A percentile compares a stretch with the other conserved stretches of the same genome.
phyloP scores from a whole-genome alignment of 108 stramenopile genomes.

The Schizochytrium sp. region DNA sequence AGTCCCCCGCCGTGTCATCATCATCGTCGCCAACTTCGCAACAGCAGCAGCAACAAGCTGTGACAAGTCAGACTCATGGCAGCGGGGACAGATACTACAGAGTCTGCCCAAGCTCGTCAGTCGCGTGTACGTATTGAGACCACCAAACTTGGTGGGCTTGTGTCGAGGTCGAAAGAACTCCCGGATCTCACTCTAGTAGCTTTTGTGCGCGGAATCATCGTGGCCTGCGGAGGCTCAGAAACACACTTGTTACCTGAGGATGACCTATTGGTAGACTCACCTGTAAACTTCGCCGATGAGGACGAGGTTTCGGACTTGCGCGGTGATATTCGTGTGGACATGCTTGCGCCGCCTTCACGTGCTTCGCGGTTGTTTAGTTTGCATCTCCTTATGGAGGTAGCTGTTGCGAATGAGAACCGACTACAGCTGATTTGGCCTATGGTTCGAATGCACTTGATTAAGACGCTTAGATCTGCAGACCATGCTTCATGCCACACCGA shows the following conservation, averaged over 20 bases:
- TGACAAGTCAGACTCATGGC: neutral
- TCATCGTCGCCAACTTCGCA: neutral
- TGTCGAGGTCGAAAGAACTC: neutral
- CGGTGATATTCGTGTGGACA: constrained; percentile 20
- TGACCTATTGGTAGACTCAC: neutral
- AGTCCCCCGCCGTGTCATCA: neutral
- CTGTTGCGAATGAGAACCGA: neutral
- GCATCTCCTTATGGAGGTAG: constrained; percentile 51
- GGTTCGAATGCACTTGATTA: constrained; percentile 18
- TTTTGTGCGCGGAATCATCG: constrained; percentile 23
- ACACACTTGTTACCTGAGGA: neutral
- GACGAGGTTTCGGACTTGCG: constrained; percentile 17
- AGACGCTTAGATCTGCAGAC: neutral
- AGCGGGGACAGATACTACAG: neutral
- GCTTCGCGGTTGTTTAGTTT: constrained; percentile 20
- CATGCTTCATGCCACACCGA: constrained; percentile 46
- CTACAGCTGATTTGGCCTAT: constrained; percentile 33
- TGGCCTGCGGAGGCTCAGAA: constrained; percentile 3
- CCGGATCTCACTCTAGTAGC: neutral
- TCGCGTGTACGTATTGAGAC: neutral
- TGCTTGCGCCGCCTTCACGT: constrained; percentile 49
- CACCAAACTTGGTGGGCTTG: neutral
- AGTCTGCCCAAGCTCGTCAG: neutral
- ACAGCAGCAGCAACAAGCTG: neutral
- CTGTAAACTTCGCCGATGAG: constrained; percentile 3